Evolutionary conservation across 1,284 basidiomycete species (phyloP), one percentile per base, ranked within the genome.

Genomic region (Microbotryum saponariae): DNA sequence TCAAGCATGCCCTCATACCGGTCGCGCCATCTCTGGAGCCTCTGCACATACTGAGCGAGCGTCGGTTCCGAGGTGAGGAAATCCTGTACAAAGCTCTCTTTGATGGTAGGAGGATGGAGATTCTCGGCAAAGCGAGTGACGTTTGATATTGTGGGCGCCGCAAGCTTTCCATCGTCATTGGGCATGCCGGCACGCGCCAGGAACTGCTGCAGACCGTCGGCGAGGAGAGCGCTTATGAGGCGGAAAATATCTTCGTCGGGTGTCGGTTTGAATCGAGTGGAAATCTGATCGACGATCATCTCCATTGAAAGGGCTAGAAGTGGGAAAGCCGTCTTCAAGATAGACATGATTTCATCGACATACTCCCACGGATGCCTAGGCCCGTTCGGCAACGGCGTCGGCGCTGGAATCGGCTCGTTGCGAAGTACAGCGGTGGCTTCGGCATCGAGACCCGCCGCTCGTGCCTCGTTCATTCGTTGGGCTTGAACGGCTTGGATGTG

Each of bases 201-300:
- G 76, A 88, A 91, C 75, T 86, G 84, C 82, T 86, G 64, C 73
- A 74, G 42, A 18, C 45, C 42, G 63, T 83, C 83, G 81, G 87
- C 73, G 83, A 83, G 75, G 46, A 97, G 78, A 74, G 93, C 87
- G 66, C 86, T 88, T 50, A 93, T 85, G 69, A 93, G 84, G 20
- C 96, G 85, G 77, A 97, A 97, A 21, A 92, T 87, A 71, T 98
- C 94, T 76, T 99, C 96, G 68, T 99, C 96, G 2, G 85, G 83
- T 8, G 84, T 82, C 2, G 89, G 84, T 76, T 97, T 97, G 80
- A 97, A 97, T 51, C 93, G 85, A 66, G 86, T 83, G 49, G 85
- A 82, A 69, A 98, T 88, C 76, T 98, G 94, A 72, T 99, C 96
- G 23, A 96, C 89, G 81, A 98, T 89, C 53, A 92, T 96, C 77